These are phyloP conservation scores for Udeniomyces megalosporus DNA, from an alignment of 768 basidiomycete species.

Conservation along the genomic window DNA sequence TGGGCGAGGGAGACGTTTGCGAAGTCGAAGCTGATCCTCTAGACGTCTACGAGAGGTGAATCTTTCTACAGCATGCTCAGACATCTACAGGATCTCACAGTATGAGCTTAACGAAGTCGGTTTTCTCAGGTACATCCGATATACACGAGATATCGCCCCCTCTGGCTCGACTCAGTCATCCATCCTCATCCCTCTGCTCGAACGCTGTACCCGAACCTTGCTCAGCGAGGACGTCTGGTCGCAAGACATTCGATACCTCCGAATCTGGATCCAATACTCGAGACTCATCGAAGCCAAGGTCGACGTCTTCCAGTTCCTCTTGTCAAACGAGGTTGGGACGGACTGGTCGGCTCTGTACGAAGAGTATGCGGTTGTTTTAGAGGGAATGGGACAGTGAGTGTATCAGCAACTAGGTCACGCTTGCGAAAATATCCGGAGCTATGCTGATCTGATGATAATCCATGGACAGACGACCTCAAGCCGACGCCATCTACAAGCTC, in stretches of 20 bases:
- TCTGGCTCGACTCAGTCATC: constrained; percentile 50
- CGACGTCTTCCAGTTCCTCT: constrained; percentile 69
- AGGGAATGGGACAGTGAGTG: constrained; percentile 61
- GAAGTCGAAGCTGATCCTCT: constrained; percentile 63
- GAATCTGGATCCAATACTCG: constrained; percentile 79
- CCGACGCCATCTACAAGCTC: constrained; percentile 60
- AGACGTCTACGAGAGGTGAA: constrained; percentile 56
- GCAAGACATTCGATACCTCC: constrained; percentile 74
- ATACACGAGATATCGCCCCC: constrained; percentile 76
- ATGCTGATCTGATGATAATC: background rate
- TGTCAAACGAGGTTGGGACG: constrained; percentile 77
- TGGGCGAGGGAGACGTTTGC: constrained; percentile 31
- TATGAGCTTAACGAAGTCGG: background rate
- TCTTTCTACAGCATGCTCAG: background rate
- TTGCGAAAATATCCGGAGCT: background rate
- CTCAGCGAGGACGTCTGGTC: constrained; percentile 61
- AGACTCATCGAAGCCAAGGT: constrained; percentile 55
- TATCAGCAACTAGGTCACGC: background rate
- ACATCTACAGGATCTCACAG: background rate
- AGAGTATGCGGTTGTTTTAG: constrained; percentile 69
- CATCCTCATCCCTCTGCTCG: constrained; percentile 62
- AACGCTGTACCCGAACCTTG: constrained; percentile 67
- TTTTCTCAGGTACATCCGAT: constrained; percentile 45
- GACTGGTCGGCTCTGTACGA: constrained; percentile 70
- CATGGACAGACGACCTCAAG: constrained; percentile 57